phyloP scores from a whole-genome alignment of 73 alveolate species.

The Paramecium bursaria region DNA sequence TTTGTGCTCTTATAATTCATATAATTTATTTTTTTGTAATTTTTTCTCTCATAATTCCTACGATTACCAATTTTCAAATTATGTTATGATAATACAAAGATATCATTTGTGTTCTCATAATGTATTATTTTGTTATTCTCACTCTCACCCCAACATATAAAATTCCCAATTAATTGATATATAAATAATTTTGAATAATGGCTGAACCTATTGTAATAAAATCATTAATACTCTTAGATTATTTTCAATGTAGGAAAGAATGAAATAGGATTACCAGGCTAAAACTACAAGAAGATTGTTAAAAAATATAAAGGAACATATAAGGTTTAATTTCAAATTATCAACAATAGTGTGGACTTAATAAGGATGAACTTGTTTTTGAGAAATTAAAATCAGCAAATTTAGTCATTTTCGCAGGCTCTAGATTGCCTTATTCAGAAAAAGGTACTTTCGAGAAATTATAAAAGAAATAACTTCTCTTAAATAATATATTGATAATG shows the following conservation, averaged over 20 bases:
- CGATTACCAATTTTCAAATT: too few species aligned
- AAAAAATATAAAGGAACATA: conserved; percentile 66
- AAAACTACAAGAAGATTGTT: conserved; percentile 59
- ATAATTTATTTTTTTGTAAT: too few species aligned
- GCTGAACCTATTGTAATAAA: conserved; percentile 39
- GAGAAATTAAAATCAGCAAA: conserved; percentile 76
- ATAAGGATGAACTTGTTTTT: conserved; percentile 65
- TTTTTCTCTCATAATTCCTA: too few species aligned
- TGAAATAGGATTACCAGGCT: conserved; percentile 64
- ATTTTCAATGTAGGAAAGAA: conserved; percentile 65
- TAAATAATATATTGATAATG: conserved; percentile 88
- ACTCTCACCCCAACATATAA: too few species aligned
- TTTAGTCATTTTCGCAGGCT: conserved; percentile 78
- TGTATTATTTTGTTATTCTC: too few species aligned
- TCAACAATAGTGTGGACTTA: conserved; percentile 55
- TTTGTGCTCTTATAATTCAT: too few species aligned
- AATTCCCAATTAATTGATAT: too few species aligned
- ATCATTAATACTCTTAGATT: conserved; percentile 22
- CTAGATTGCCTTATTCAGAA: conserved; percentile 77
- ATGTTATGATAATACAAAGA: too few species aligned
- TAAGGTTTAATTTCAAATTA: conserved; percentile 50
- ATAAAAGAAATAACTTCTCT: conserved; percentile 88
- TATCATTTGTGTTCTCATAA: too few species aligned
- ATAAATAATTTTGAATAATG: too few species aligned
- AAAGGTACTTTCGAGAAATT: conserved; percentile 44